A percentile compares a stretch with the other conserved stretches of the same genome.
Evolutionary conservation across 2,329 filamentous ascomycete genomes (phyloP).

Genomic region (Fusarium equiseti): DNA sequence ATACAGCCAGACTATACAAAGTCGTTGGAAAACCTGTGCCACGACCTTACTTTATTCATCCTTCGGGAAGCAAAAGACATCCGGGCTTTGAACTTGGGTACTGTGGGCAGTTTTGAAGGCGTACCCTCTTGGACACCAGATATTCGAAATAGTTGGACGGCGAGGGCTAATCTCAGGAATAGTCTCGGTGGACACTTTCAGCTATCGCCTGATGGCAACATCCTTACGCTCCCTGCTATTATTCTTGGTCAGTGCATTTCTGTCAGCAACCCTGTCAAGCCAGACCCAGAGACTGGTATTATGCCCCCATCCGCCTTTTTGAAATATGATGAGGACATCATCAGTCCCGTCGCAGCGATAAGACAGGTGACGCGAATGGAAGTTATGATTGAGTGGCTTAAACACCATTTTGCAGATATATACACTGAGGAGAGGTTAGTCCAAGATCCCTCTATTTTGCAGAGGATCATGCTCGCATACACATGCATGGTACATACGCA

Average conservation of each 20-base stretch:
- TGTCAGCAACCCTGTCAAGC: accelerated
- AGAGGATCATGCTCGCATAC: slow-evolving; percentile 21
- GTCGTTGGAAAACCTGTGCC: not conserved
- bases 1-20: slow-evolving; percentile 6
- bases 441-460: not conserved
- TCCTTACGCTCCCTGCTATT: not conserved
- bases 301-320: not conserved
- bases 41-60: not conserved
- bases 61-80: not conserved
- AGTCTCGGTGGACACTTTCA: not conserved
- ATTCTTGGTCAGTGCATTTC: slow-evolving; percentile 5
- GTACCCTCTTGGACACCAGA: slow-evolving; percentile 24
- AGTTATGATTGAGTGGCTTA: slow-evolving; percentile 13
- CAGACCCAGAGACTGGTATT: accelerated
- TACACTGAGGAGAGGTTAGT: not conserved
- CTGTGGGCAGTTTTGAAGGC: accelerated
- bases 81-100: slow-evolving; percentile 3
- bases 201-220: accelerated
- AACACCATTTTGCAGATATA: slow-evolving; percentile 7
- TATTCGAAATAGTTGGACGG: slow-evolving; percentile 15
- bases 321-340: not conserved
- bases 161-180: not conserved
- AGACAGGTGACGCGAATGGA: not conserved
- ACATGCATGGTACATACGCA: slow-evolving; percentile 10
- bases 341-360: not conserved